Percentiles rank a stretch among this genome's conserved stretches.
These are phyloP conservation scores for Apiospora malaysiana DNA, from an alignment of 2,329 filamentous ascomycete genomes.

Conservation along the genomic window DNA sequence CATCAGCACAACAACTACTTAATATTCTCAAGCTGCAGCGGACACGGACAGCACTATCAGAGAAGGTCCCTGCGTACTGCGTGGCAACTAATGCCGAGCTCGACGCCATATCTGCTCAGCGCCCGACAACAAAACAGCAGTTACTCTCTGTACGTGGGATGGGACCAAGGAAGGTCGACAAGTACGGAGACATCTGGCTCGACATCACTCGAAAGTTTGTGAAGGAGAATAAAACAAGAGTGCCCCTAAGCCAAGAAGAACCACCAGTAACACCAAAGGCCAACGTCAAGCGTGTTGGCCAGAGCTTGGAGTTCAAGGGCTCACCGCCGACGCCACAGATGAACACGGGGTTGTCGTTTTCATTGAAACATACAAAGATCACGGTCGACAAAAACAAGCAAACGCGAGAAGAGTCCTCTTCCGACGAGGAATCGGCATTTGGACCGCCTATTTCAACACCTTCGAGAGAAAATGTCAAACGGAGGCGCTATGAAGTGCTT, in stretches of 20 bases:
- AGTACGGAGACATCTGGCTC: conserved; percentile 21
- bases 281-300: conserved; percentile 16
- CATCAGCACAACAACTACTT: neutral
- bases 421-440: neutral
- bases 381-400: neutral
- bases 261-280: neutral
- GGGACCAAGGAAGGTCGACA: conserved; percentile 17
- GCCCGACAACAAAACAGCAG: conserved; percentile 6
- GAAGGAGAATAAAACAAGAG: neutral
- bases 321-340: neutral
- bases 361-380: conserved; percentile 14
- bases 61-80: neutral
- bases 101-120: conserved; percentile 3
- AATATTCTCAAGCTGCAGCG: conserved; percentile 10
- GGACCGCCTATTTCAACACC: neutral
- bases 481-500: neutral
- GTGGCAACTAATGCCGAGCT: conserved; percentile 21
- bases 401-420: neutral
- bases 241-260: neutral
- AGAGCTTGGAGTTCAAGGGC: conserved; percentile 1
- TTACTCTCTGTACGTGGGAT: conserved; percentile 21
- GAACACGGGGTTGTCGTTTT: conserved; percentile 21
- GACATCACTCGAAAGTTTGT: conserved; percentile 13
- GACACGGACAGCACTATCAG: neutral
- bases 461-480: neutral